Evolutionary conservation across 75 land plant genomes (phyloP), one percentile per base, ranked within the genome.

Genomic region (Cupressus sempervirens): DNA sequence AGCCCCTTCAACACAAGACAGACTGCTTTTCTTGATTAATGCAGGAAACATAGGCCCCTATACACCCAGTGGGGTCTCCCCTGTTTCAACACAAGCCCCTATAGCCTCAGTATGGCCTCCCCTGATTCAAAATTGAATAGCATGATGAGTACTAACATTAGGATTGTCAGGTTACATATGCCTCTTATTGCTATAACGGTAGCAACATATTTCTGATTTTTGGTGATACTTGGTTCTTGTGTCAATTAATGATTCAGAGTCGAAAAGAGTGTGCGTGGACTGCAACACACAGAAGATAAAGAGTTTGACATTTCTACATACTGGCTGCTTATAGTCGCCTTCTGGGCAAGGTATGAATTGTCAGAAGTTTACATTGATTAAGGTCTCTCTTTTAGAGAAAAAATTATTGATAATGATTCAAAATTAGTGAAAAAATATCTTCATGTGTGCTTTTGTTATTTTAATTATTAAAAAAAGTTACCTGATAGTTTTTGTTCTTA

Each of bases 251-350:
- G 53, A 40, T 88, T 30, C 95, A 98, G 99, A 82, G 93, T 98
- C 86, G 99, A 98, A 87, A 92, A 95, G 50, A 98, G 93, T 90
- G 97, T 98, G 0, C 95, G 88, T 94, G 99, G 94, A 48, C 92
- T 98, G 46, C 82, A 96, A 35, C 88, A 97, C n/a, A 98, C 99
- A 29, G 87, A 95, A 58, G 99, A 98, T 84, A 93, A 88, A 85
- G 99, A 98, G 54, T 96, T 93, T 84, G 92, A 92, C 83, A 93
- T 98, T 85, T 99, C 99, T 48, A 89, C 88, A 34, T 86, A 95
- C 48, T 98, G 99, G 99, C 86, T 98, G 85, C 68, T 86, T 2
- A 98, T 62, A 91, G 97, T 41, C 99, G 99, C 20, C 84, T 95
- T 13, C 92, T 98, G 48, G 99, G 99, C 87, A 96, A 97, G 98